Conservation (phyloP, 2,329 filamentous ascomycete genomes). For the Alternaria angustiovoidea region DNA sequence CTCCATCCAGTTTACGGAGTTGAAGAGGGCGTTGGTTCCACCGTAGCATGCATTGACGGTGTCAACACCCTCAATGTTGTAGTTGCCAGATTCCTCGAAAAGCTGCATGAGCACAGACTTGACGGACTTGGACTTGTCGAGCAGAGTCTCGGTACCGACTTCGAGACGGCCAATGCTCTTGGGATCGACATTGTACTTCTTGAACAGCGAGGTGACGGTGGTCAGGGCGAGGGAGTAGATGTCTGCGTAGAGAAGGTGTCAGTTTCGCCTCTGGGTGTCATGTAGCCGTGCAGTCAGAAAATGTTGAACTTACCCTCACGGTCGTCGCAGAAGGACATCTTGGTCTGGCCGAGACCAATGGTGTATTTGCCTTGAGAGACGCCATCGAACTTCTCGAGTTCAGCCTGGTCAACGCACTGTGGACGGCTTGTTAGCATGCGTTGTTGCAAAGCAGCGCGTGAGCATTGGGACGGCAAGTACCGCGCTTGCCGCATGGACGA, state of each 20-base stretch:
- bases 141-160: slow-evolving; percentile 63
- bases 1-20: slow-evolving; percentile 63
- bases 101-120: slow-evolving; percentile 64
- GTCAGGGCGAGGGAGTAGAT: slow-evolving; percentile 64
- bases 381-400: slow-evolving; percentile 65
- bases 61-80: slow-evolving; percentile 63
- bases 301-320: slow-evolving; percentile 56
- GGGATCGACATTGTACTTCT: slow-evolving; percentile 62
- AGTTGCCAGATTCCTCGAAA: slow-evolving; percentile 61
- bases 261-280: slow-evolving; percentile 9
- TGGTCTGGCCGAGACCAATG: slow-evolving; percentile 63
- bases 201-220: slow-evolving; percentile 60
- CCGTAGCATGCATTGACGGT: slow-evolving; percentile 64
- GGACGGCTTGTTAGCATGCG: slow-evolving; percentile 23
- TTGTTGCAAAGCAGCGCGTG: slow-evolving; percentile 12
- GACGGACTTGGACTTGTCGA: slow-evolving; percentile 65
- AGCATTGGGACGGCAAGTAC: background rate
- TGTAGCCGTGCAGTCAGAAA: background rate
- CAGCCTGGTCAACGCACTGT: slow-evolving; percentile 62
- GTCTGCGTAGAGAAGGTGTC: slow-evolving; percentile 47
- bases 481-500: slow-evolving; percentile 6
- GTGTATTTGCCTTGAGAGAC: slow-evolving; percentile 62
- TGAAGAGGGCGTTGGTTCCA: slow-evolving; percentile 64
- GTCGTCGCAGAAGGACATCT: slow-evolving; percentile 65
- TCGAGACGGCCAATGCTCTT: slow-evolving; percentile 61